Conservation (phyloP, 768 basidiomycete genomes). For the Astraeus odoratus region DNA sequence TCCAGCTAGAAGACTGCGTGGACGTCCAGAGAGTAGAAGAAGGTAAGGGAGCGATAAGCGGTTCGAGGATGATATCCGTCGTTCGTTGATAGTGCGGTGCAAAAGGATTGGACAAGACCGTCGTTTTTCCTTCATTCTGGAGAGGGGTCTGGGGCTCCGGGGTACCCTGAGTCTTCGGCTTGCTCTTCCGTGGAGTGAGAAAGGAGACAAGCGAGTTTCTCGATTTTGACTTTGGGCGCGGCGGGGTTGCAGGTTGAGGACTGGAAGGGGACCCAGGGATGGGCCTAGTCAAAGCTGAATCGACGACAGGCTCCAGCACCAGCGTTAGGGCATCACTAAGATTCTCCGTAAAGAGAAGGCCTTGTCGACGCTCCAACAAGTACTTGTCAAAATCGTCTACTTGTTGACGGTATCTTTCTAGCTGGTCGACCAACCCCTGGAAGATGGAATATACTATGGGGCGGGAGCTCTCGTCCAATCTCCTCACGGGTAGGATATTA, state of each 20-base stretch:
- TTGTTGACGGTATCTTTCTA: conserved; percentile 69
- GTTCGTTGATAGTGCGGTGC: conserved; percentile 81
- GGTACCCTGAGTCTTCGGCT: conserved; percentile 27
- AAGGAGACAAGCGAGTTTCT: conserved; percentile 67
- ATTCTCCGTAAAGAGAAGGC: conserved; percentile 87
- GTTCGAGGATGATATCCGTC: conserved; percentile 59
- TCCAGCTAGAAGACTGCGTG: conserved; percentile 43
- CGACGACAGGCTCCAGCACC: conserved; percentile 55
- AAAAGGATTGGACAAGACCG: conserved; percentile 66
- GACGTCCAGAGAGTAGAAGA: conserved; percentile 60
- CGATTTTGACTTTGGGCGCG: conserved; percentile 41
- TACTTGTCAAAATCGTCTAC: conserved; percentile 81
- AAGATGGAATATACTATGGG: conserved; percentile 81
- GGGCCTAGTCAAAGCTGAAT: conserved; percentile 23
- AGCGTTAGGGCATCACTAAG: conserved; percentile 82
- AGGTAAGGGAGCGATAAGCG: conserved; percentile 57
- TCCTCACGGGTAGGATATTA: conserved; percentile 54
- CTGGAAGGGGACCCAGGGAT: conserved; percentile 19
- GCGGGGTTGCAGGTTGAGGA: conserved; percentile 27
- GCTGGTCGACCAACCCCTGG: conserved; percentile 70
- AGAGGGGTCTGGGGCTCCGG: conserved; percentile 43
- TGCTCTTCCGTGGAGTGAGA: conserved; percentile 70
- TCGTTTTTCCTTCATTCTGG: conserved; percentile 32
- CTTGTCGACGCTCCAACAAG: conserved; percentile 79
- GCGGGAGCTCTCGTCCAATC: conserved; percentile 62